Evolutionary conservation across 352 stramenopile genomes (phyloP).

Genomic region (Globisporangium acanthophoron): DNA sequence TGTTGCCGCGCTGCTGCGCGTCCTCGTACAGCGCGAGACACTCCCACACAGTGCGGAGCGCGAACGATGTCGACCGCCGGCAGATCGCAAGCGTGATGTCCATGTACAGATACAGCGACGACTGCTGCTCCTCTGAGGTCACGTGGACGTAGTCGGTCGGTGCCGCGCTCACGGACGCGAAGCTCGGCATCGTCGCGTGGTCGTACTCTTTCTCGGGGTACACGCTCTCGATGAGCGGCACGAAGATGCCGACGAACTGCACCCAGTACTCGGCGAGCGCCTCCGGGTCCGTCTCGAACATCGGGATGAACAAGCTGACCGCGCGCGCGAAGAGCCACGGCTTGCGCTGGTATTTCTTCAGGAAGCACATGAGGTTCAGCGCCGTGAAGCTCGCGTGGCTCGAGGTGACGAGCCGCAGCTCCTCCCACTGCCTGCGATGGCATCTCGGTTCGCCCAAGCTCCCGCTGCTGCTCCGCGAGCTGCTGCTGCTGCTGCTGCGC

Average conservation of each 20-base stretch:
- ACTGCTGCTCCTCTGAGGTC: constrained; percentile 16
- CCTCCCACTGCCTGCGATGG: constrained; percentile 12
- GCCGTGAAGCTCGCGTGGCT: constrained; percentile 20
- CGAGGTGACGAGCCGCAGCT: constrained; percentile 19
- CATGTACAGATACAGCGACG: constrained; percentile 26
- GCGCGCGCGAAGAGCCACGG: constrained; percentile 24
- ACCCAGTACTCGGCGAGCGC: constrained; percentile 24
- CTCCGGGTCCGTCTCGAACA: constrained; percentile 20
- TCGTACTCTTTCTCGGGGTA: constrained; percentile 27
- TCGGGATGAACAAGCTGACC: constrained; percentile 25
- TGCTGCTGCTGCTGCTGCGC: neutral
- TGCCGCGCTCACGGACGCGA: constrained; percentile 14
- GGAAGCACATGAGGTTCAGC: constrained; percentile 28
- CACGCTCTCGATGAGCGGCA: constrained; percentile 18
- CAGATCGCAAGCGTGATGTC: constrained; percentile 26
- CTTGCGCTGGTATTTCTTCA: constrained; percentile 24
- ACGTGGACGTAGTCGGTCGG: constrained; percentile 1
- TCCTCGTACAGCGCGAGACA: constrained; percentile 27
- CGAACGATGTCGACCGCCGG: constrained; percentile 21
- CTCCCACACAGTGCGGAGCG: constrained; percentile 33
- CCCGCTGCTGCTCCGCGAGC: neutral
- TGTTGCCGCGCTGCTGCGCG: constrained; percentile 10
- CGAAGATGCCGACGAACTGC: constrained; percentile 25
- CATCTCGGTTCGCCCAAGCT: neutral
- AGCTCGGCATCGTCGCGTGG: constrained; percentile 19